Evolutionary conservation across 495 filamentous ascomycete genomes (phyloP).

Genomic region (Penicillium chermesinum): DNA sequence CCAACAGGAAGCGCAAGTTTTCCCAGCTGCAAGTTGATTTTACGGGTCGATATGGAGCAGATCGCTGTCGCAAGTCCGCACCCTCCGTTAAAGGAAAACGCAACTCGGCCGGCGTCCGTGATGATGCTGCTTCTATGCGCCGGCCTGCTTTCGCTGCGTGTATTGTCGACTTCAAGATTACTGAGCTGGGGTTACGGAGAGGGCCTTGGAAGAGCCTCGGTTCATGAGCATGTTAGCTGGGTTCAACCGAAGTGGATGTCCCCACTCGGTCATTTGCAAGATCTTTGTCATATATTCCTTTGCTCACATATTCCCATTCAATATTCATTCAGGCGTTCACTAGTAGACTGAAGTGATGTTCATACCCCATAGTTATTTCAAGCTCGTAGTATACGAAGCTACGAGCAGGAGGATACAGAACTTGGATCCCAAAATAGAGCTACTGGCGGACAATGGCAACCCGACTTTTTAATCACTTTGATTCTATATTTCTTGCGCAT

Average conservation of each 20-base stretch:
- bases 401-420: too few species aligned
- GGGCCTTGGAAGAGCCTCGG: slow-evolving; percentile 12
- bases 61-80: slow-evolving; percentile 8
- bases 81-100: slow-evolving; percentile 2
- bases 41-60: slow-evolving; percentile 19
- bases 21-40: slow-evolving; percentile 20
- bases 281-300: too few species aligned
- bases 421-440: too few species aligned
- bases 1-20: slow-evolving; percentile 29
- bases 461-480: too few species aligned
- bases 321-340: too few species aligned
- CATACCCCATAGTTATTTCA: too few species aligned
- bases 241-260: background rate
- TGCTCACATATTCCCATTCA: too few species aligned
- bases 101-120: slow-evolving; percentile 4
- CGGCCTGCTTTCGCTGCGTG: slow-evolving; percentile 37
- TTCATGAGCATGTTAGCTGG: background rate
- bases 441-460: too few species aligned
- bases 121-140: slow-evolving; percentile 10
- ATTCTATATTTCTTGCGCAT: too few species aligned
- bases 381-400: too few species aligned
- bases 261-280: too few species aligned
- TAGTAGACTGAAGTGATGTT: too few species aligned
- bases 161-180: slow-evolving; percentile 39
- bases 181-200: slow-evolving; percentile 24